These are phyloP conservation scores for Auricularia sp. DNA, from an alignment of 768 basidiomycete species.

Conservation along the genomic window DNA sequence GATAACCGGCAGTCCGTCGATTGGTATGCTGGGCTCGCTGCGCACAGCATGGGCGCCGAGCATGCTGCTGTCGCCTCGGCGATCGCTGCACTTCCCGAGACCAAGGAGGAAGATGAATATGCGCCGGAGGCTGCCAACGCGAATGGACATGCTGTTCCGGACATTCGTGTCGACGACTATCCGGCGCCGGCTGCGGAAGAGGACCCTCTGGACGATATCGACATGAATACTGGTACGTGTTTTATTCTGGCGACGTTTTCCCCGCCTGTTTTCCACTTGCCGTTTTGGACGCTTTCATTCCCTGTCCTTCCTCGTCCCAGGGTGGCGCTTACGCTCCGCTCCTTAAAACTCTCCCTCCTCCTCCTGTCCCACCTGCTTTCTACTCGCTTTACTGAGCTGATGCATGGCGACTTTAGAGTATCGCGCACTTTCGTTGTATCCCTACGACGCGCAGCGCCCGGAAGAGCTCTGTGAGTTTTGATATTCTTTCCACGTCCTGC, in stretches of 20 bases:
- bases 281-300: background rate
- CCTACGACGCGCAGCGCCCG: constrained; percentile 74
- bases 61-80: constrained; percentile 28
- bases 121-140: constrained; percentile 16
- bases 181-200: constrained; percentile 23
- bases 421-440: constrained; percentile 70
- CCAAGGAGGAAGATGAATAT: constrained; percentile 49
- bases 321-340: background rate
- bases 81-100: constrained; percentile 26
- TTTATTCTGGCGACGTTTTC: background rate
- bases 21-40: constrained; percentile 85
- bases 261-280: background rate
- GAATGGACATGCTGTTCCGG: constrained; percentile 30
- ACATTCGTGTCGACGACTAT: constrained; percentile 46
- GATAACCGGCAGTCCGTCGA: constrained; percentile 72
- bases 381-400: background rate
- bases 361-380: background rate
- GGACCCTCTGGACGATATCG: constrained; percentile 64
- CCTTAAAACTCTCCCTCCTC: background rate
- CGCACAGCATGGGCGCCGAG: constrained; percentile 35
- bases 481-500: background rate
- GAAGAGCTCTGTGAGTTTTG: constrained; percentile 73
- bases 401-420: constrained; percentile 37
- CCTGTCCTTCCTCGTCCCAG: too few relatives aligned
- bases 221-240: constrained; percentile 47